These are phyloP conservation scores for Fusarium chlamydosporum DNA, from an alignment of 2,329 filamentous ascomycete species.

Conservation along the genomic window DNA sequence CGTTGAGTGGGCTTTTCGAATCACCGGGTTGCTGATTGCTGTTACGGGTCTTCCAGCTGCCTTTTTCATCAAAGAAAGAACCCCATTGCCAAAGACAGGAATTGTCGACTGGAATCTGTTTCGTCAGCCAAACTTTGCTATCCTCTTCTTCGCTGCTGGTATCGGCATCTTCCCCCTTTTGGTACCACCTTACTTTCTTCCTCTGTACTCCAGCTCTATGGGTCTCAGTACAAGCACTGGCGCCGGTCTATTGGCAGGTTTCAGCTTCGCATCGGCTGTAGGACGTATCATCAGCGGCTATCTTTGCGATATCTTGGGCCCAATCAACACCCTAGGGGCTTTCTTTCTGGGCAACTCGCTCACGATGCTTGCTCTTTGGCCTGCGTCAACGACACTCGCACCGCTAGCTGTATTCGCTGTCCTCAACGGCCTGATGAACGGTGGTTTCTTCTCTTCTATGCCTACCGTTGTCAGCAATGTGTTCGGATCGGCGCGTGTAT, in stretches of 20 bases:
- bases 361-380: conserved; percentile 74
- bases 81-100: conserved; percentile 12
- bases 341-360: conserved; percentile 66
- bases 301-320: conserved; percentile 67
- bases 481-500: conserved; percentile 68
- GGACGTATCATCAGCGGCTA: conserved; percentile 69
- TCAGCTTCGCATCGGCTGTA: conserved; percentile 72
- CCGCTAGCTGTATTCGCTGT: conserved; percentile 70
- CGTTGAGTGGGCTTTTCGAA: conserved; percentile 66
- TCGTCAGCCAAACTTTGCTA: conserved; percentile 64
- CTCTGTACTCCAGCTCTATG: conserved; percentile 68
- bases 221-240: conserved; percentile 66
- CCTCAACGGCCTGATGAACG: conserved; percentile 72
- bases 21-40: conserved; percentile 66
- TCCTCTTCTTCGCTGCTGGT: conserved; percentile 67
- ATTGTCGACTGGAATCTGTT: conserved; percentile 70
- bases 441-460: conserved; percentile 74
- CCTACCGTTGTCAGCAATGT: conserved; percentile 73
- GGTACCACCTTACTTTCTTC: conserved; percentile 73
- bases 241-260: conserved; percentile 71
- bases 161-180: conserved; percentile 72
- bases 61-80: conserved; percentile 65
- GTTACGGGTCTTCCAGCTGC: conserved; percentile 69
- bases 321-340: conserved; percentile 68
- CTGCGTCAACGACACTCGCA: conserved; percentile 66